phyloP scores from a whole-genome alignment of 208 protist genomes.

The Leishmania martiniquensis region DNA sequence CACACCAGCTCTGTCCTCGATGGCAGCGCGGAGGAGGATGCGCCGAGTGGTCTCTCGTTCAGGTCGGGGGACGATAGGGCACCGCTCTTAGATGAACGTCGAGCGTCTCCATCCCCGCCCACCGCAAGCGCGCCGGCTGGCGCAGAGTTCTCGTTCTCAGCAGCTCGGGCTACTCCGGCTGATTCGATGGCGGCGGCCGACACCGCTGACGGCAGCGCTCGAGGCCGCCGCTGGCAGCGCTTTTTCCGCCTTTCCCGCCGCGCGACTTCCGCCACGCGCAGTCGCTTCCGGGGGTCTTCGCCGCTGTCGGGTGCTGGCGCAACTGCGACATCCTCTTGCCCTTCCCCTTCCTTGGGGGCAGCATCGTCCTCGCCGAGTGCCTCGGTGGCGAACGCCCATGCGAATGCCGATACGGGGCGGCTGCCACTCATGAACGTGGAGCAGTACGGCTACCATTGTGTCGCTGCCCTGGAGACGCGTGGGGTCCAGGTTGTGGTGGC shows the following conservation, averaged over 20 bases:
- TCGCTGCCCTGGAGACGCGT: slow-evolving; percentile 65
- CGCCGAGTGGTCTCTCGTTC: background rate
- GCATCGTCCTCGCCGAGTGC: background rate
- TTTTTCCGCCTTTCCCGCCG: background rate
- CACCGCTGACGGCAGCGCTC: background rate
- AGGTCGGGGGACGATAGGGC: background rate
- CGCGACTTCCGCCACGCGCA: background rate
- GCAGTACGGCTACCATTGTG: slow-evolving; percentile 70
- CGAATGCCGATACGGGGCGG: background rate
- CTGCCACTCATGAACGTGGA: slow-evolving; percentile 52
- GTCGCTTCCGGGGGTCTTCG: background rate
- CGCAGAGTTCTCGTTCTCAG: background rate
- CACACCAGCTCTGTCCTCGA: background rate
- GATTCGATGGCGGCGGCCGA: background rate
- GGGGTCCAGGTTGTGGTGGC: slow-evolving; percentile 79
- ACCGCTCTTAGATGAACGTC: background rate
- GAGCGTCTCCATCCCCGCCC: background rate
- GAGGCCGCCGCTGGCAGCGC: background rate
- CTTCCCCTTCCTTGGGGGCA: background rate
- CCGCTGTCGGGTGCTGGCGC: background rate
- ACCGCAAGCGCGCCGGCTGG: background rate
- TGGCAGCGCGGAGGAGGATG: slow-evolving; percentile 1
- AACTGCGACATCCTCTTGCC: background rate
- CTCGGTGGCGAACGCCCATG: background rate
- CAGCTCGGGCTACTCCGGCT: background rate